Evolutionary conservation across 371 early-diverging fungal genomes (phyloP).

Genomic region (Enterospora canceri): DNA sequence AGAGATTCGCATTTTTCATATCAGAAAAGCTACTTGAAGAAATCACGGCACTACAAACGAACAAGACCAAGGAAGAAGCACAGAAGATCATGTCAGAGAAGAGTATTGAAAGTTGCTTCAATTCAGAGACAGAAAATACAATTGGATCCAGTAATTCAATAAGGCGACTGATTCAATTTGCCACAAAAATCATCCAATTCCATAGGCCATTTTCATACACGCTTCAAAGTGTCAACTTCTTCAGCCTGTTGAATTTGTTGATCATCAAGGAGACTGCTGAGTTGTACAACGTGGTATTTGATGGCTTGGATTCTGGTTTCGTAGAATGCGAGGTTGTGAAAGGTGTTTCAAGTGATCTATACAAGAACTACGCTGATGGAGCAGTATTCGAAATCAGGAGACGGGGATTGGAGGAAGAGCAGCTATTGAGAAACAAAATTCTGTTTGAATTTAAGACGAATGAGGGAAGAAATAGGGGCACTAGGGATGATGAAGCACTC

Average conservation of each 20-base stretch:
- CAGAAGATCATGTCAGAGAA: background rate
- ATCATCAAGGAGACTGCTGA: constrained; percentile 10
- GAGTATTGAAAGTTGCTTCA: background rate
- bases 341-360: background rate
- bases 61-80: background rate
- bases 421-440: constrained; percentile 21
- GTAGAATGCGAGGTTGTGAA: background rate
- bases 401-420: constrained; percentile 32
- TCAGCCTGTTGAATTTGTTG: constrained; percentile 20
- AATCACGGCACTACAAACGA: background rate
- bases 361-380: background rate
- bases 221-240: constrained; percentile 31
- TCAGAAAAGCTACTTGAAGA: constrained; percentile 6
- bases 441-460: constrained; percentile 18
- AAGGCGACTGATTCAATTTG: constrained; percentile 1
- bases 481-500: constrained; percentile 12
- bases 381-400: constrained; percentile 30
- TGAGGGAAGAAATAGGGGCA: background rate
- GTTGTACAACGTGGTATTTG: constrained; percentile 31
- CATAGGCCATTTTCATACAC: background rate
- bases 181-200: background rate
- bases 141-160: background rate
- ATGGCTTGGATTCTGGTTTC: background rate
- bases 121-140: background rate
- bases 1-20: constrained; percentile 16